Base-by-base conservation (phyloP, 257 asterid species). In the Capsicum chinense region DNA sequence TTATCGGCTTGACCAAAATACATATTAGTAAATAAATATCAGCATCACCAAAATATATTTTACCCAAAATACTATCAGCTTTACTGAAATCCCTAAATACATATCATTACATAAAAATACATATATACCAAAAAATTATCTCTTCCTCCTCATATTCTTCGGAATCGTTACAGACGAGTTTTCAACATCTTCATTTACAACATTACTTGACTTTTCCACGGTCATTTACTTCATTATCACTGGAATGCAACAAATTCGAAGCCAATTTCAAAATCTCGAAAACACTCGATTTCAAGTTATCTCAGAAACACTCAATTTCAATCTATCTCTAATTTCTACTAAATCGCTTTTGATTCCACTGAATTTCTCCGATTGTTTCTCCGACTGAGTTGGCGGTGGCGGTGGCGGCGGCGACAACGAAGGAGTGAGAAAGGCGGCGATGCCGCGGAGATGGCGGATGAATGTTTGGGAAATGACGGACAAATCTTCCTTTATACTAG, bases 281-380 rank as follows among this genome's bases (percentile, higher is more conserved):
- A 13, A 68, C 82, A 79, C 94, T 88, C 19, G 92, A 85, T 88
- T 91, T 92, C 16, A 94, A 87, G 84, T 93, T 88, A 71, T 91
- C 98, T 85, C 92, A 94, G 83, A 26, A 26, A 26, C 33, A 26
- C 33, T 26, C 33, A 26, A 26, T 26, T 26, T 26, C 33, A 26
- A 26, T 1, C 33, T 26, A 26, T 26, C 33, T 26, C 33, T 26
- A 26, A 94, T 88, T 87, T 94, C 98, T 11, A 83, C 91, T 83
- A 94, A 92, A 87, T 94, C 97, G 50, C 82, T 92, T 86, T 89
- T 94, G 33, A 94, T 92, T 73, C 98, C 97, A 68, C 76, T 47
- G 48, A 93, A 88, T 44, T 88, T 68, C 64, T 87, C 90, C 39
- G 89, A 47, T 12, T 80, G n/a, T 37, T 70, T 52, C 70, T 26